Evolutionary conservation across 2,329 filamentous ascomycete genomes (phyloP).

Genomic region (Arthrobotrys conoides): DNA sequence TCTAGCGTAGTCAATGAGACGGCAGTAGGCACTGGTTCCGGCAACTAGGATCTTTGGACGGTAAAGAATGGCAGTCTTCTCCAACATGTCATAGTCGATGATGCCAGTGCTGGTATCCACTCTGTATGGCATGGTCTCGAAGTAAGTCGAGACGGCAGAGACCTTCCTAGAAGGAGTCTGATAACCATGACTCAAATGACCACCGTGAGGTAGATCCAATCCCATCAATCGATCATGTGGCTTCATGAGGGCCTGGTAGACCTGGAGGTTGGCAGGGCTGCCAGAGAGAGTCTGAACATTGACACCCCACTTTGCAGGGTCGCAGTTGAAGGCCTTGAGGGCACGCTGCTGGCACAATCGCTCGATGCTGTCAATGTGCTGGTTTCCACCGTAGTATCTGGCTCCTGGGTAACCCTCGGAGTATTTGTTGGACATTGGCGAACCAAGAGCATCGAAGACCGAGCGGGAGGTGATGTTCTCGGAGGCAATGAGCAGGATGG

Average conservation of each 20-base stretch:
- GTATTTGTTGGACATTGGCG: conserved; percentile 98
- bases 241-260: conserved; percentile 97
- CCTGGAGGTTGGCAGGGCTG: conserved; percentile 95
- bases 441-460: conserved; percentile 96
- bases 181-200: conserved; percentile 96
- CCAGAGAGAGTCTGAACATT: conserved; percentile 96
- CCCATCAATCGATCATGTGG: conserved; percentile 98
- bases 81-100: conserved; percentile 95
- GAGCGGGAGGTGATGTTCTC: conserved; percentile 99
- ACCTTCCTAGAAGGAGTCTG: conserved; percentile 97
- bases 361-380: conserved; percentile 98
- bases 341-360: conserved; percentile 94
- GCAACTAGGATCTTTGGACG: conserved; percentile 96
- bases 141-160: conserved; percentile 97
- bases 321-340: conserved; percentile 88
- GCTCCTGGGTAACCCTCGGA: conserved; percentile 98
- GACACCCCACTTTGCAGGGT: conserved; percentile 93
- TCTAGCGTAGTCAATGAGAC: conserved; percentile 93
- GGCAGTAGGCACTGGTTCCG: conserved; percentile 97
- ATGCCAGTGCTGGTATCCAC: conserved; percentile 90
- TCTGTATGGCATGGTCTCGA: conserved; percentile 97
- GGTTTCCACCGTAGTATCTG: conserved; percentile 98
- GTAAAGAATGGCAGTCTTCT: conserved; percentile 91
- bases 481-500: conserved; percentile 97
- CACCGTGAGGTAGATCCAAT: conserved; percentile 92